Conservation (phyloP, 768 basidiomycete genomes). For the Cubamyces lactineus region DNA sequence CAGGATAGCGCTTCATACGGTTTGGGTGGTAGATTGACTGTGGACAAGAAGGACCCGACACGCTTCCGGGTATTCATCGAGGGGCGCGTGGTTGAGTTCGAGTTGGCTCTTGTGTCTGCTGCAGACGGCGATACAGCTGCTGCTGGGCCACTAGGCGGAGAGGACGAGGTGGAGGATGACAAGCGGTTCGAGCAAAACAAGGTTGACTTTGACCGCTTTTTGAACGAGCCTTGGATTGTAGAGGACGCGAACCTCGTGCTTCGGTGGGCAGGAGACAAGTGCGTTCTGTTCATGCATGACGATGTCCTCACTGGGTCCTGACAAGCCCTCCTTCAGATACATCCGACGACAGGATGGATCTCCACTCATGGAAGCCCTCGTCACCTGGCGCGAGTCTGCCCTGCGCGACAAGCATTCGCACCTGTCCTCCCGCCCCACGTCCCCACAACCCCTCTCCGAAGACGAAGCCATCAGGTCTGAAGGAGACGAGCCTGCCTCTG, state of each 20-base stretch:
- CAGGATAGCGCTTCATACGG: slow-evolving; percentile 42
- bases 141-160: slow-evolving; percentile 33
- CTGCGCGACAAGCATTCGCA: slow-evolving; percentile 31
- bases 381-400: slow-evolving; percentile 62
- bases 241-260: slow-evolving; percentile 70
- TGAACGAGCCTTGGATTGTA: slow-evolving; percentile 65
- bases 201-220: slow-evolving; percentile 65
- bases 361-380: slow-evolving; percentile 74
- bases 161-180: slow-evolving; percentile 57
- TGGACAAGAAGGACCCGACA: slow-evolving; percentile 61
- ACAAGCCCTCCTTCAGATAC: slow-evolving; percentile 50
- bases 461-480: slow-evolving; percentile 35
- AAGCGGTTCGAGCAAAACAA: slow-evolving; percentile 60
- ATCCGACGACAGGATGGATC: slow-evolving; percentile 77
- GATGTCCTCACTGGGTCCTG: background rate
- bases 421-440: slow-evolving; percentile 39
- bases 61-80: slow-evolving; percentile 69
- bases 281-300: slow-evolving; percentile 32
- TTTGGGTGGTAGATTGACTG: slow-evolving; percentile 57
- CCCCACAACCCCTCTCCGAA: slow-evolving; percentile 41
- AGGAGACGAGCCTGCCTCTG: slow-evolving; percentile 28
- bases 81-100: slow-evolving; percentile 62
- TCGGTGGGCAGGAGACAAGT: slow-evolving; percentile 71
- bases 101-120: slow-evolving; percentile 62
- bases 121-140: slow-evolving; percentile 30